Conservation (phyloP, 2,329 filamentous ascomycete species). For the Neopestalotiopsis sp. region DNA sequence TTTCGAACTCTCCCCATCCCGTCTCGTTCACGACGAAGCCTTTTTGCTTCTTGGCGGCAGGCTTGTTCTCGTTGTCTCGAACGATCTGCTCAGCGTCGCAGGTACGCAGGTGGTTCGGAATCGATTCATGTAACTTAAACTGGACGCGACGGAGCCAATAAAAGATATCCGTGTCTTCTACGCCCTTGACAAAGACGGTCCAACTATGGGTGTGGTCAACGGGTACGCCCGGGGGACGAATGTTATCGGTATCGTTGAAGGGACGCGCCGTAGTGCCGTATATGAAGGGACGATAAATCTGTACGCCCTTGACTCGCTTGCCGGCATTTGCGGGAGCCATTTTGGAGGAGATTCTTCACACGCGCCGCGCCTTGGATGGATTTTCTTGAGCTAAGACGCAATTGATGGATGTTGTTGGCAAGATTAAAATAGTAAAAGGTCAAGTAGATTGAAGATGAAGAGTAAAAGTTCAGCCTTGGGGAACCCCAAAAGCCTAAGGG, state of each 20-base stretch:
- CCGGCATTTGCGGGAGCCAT: slow-evolving; percentile 67
- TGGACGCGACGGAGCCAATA: slow-evolving; percentile 97
- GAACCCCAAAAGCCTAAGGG: neutral
- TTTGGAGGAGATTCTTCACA: slow-evolving; percentile 18
- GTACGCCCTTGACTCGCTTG: slow-evolving; percentile 69
- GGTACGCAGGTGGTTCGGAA: slow-evolving; percentile 87
- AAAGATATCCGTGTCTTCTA: slow-evolving; percentile 88
- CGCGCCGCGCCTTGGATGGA: slow-evolving; percentile 2
- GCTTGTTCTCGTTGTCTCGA: slow-evolving; percentile 35
- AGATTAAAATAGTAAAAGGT: neutral
- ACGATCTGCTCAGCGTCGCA: slow-evolving; percentile 40
- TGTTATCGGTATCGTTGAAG: slow-evolving; percentile 78
- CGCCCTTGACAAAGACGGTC: slow-evolving; percentile 90
- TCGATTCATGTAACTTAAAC: slow-evolving; percentile 98
- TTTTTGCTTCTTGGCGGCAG: slow-evolving; percentile 55
- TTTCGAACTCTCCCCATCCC: slow-evolving; percentile 97
- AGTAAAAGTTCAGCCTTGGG: slow-evolving; percentile 23
- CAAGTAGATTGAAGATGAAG: neutral
- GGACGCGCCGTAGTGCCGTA: slow-evolving; percentile 81
- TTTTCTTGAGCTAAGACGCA: slow-evolving; percentile 13
- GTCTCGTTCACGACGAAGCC: slow-evolving; percentile 86
- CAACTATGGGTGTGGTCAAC: slow-evolving; percentile 96
- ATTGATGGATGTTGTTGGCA: slow-evolving; percentile 9
- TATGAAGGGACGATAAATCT: slow-evolving; percentile 70
- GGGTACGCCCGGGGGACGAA: slow-evolving; percentile 76